phyloP scores from a whole-genome alignment of 305 asterid species.

The Solanum hybrid region DNA sequence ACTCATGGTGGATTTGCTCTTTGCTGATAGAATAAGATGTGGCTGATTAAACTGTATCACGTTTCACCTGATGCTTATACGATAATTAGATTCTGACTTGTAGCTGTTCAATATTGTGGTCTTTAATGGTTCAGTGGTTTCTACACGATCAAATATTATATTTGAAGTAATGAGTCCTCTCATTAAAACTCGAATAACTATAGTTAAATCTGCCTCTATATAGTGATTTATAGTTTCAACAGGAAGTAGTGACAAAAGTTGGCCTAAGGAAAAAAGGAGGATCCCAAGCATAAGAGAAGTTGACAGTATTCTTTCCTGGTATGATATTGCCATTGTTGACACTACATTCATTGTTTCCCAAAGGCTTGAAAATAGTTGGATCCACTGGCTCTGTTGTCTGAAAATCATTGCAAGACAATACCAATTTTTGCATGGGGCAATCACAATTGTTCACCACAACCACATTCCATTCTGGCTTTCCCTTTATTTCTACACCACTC shows the following conservation, averaged over 20 bases:
- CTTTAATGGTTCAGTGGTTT: not conserved
- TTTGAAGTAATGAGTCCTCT: not conserved
- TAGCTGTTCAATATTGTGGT: slow-evolving; percentile 8
- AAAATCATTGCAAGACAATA: slow-evolving; percentile 8
- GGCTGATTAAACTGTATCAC: slow-evolving; percentile 1
- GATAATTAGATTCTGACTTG: slow-evolving; percentile 22
- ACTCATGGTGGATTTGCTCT: not conserved
- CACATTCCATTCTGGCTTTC: slow-evolving; percentile 15
- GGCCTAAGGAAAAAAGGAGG: slow-evolving; percentile 7
- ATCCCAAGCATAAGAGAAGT: slow-evolving; percentile 16
- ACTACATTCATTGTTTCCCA: not conserved
- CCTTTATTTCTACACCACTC: slow-evolving; percentile 8
- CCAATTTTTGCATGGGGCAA: not conserved
- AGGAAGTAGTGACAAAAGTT: not conserved
- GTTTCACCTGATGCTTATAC: slow-evolving; percentile 21
- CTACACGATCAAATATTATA: not conserved
- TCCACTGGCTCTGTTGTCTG: slow-evolving; percentile 1
- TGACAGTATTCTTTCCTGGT: not conserved
- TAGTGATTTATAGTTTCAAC: not conserved
- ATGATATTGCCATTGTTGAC: not conserved
- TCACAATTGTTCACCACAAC: slow-evolving; percentile 7
- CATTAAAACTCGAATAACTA: not conserved
- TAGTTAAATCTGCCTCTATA: not conserved
- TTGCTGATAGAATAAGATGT: slow-evolving; percentile 28
- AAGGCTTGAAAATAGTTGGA: not conserved